phyloP scores from a whole-genome alignment of 441 rosid species.

The Arabidopsis hybrid region DNA sequence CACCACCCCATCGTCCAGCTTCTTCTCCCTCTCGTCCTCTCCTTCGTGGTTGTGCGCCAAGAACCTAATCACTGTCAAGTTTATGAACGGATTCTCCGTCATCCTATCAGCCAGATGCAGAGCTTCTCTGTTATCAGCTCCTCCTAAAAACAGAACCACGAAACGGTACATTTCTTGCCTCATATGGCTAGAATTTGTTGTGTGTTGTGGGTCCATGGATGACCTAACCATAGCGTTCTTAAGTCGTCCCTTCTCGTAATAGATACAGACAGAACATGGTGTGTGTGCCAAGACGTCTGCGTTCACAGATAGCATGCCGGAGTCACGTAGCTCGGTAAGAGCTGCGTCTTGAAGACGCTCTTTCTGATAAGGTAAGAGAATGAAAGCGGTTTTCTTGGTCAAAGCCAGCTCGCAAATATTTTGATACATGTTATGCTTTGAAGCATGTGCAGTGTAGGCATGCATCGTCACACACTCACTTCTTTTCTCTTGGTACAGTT shows the following conservation, averaged over 20 bases:
- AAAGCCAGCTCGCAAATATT: slow-evolving; percentile 76
- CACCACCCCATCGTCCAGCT: slow-evolving; percentile 77
- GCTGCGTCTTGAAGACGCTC: slow-evolving; percentile 38
- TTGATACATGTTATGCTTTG: slow-evolving; percentile 68
- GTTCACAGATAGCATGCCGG: slow-evolving; percentile 46
- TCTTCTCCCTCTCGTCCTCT: slow-evolving; percentile 71
- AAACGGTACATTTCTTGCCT: slow-evolving; percentile 42
- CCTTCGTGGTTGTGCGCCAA: slow-evolving; percentile 58
- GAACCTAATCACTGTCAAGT: slow-evolving; percentile 59
- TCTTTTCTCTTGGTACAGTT: slow-evolving; percentile 51
- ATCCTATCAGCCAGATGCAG: slow-evolving; percentile 65
- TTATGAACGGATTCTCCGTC: slow-evolving; percentile 52
- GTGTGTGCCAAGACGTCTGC: slow-evolving; percentile 58
- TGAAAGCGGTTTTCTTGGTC: slow-evolving; percentile 52
- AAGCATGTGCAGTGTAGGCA: slow-evolving; percentile 57
- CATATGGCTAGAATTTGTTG: slow-evolving; percentile 19
- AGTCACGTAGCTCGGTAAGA: slow-evolving; percentile 49
- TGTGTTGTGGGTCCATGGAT: neutral
- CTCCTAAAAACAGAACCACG: slow-evolving; percentile 67
- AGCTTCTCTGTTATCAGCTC: slow-evolving; percentile 79
- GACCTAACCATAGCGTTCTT: slow-evolving; percentile 36
- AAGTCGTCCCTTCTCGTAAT: slow-evolving; percentile 56
- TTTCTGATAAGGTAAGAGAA: slow-evolving; percentile 62
- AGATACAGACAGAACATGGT: slow-evolving; percentile 78
- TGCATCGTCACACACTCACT: slow-evolving; percentile 46